phyloP scores from a whole-genome alignment of 1,284 basidiomycete species.

The Polyporus tsugae region DNA sequence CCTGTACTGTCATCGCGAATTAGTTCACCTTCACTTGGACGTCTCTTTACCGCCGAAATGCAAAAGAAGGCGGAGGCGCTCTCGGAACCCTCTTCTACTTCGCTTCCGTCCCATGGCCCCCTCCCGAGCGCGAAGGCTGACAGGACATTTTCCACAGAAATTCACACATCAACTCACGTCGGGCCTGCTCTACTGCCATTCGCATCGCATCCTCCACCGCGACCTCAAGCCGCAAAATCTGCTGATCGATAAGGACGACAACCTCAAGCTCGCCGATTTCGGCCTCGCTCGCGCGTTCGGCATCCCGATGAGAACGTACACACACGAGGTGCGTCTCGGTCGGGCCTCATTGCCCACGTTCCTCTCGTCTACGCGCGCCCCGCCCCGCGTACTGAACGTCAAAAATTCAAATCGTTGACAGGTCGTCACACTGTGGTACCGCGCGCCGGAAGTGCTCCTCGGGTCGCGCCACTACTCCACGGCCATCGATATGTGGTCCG shows the following conservation, averaged over 20 bases:
- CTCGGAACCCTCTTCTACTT: background rate
- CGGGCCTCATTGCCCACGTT: background rate
- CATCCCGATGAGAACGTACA: constrained; percentile 97
- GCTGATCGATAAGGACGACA: constrained; percentile 90
- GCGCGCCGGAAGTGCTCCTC: constrained; percentile 95
- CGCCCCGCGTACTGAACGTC: background rate
- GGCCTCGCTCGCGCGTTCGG: constrained; percentile 97
- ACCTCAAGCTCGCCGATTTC: constrained; percentile 97
- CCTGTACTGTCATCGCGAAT: background rate
- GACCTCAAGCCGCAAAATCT: constrained; percentile 99
- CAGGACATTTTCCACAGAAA: constrained; percentile 61
- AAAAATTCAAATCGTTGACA: constrained; percentile 42
- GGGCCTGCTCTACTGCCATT: constrained; percentile 95
- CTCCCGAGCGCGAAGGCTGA: background rate
- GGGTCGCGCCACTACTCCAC: constrained; percentile 97
- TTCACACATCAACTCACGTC: constrained; percentile 89
- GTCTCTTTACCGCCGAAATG: background rate
- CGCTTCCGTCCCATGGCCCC: background rate
- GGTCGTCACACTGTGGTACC: constrained; percentile 99
- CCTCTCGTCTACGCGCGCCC: background rate
- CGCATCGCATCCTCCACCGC: constrained; percentile 95
- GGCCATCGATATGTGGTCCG: constrained; percentile 98
- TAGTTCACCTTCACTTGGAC: background rate
- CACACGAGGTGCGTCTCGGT: constrained; percentile 82
- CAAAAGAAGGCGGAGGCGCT: background rate